Conservation (phyloP, 805 yeast species). For the Scheffersomyces lignosus region DNA sequence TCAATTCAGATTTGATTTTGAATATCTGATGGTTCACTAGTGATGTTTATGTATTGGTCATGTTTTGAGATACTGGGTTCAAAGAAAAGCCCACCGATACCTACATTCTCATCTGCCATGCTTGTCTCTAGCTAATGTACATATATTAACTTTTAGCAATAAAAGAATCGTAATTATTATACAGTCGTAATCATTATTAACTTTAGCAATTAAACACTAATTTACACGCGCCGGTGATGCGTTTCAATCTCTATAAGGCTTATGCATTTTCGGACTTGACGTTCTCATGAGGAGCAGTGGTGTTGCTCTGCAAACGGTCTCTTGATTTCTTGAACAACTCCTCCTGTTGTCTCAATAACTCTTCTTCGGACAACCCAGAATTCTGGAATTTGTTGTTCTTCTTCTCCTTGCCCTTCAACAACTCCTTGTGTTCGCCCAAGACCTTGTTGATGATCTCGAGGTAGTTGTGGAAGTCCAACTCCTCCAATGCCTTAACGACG, state of each 20-base stretch:
- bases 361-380: slow-evolving; percentile 91
- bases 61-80: too few relatives aligned
- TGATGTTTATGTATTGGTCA: too few relatives aligned
- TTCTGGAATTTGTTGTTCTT: slow-evolving; percentile 91
- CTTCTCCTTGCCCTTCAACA: slow-evolving; percentile 83
- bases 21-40: too few relatives aligned
- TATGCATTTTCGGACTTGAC: slow-evolving; percentile 8
- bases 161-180: too few relatives aligned
- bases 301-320: slow-evolving; percentile 52
- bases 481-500: slow-evolving; percentile 84
- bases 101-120: too few relatives aligned
- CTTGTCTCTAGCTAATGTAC: too few relatives aligned
- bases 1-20: too few relatives aligned
- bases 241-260: too few relatives aligned
- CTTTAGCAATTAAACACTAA: neutral
- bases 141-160: too few relatives aligned
- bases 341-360: slow-evolving; percentile 87
- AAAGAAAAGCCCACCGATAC: too few relatives aligned
- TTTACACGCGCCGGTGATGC: too few relatives aligned
- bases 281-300: slow-evolving; percentile 13
- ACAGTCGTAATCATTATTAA: neutral
- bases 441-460: slow-evolving; percentile 79
- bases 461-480: slow-evolving; percentile 83
- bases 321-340: slow-evolving; percentile 81
- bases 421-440: slow-evolving; percentile 82